Evolutionary conservation across 176 grass and related monocot genomes (phyloP), one percentile per base, ranked within the genome.

Genomic region (Lolium perenne): DNA sequence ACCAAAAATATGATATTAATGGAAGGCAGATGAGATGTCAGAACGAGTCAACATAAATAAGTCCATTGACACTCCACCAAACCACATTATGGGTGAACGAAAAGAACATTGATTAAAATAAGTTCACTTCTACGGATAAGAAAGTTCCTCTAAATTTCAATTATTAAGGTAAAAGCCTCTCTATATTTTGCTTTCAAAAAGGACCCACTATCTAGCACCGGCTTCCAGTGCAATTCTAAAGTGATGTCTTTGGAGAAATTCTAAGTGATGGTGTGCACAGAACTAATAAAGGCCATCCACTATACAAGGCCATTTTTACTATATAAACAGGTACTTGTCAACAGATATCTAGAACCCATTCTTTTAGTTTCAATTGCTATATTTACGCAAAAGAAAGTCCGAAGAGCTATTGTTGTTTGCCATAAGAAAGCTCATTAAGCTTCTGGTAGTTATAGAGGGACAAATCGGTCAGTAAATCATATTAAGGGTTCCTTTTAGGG

Each of bases 1-100:
- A 79, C 76, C 15, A 79, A 61, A 20, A 79, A 71, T 71, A 40
- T 6, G 18, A 71, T 71, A 71, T 71, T 45, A 78, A 41, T 79
- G 38, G n/a, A 20, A 79, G 15, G 57, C 38, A 61, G 13, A 61
- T 46, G 56, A 79, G 12, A 45, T 23, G 38, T 78, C 38, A 60
- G 38, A 41, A 35, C 17, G 8, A 61, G 7, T 45, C 13, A 45
- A 25, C 35, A 58, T 49, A 59, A 79, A 60, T 62, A 46, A 61
- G 77, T 61, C 56, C 7, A 62, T 46, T 59, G 21, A 17, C n/a
- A 62, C 46, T 62, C 58, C n/a, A 45, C 41, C n/a, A 46, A 43
- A 79, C 38, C 3, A 79, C 57, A 60, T 15, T 59, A 10, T 79
- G 43, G 20, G 50, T 71, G 48, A 68, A 66, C 60, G 26, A 32